Evolutionary conservation across 345 rosid genomes (phyloP), one percentile per base, ranked within the genome.

Genomic region (Gynandropsis gynandra): DNA sequence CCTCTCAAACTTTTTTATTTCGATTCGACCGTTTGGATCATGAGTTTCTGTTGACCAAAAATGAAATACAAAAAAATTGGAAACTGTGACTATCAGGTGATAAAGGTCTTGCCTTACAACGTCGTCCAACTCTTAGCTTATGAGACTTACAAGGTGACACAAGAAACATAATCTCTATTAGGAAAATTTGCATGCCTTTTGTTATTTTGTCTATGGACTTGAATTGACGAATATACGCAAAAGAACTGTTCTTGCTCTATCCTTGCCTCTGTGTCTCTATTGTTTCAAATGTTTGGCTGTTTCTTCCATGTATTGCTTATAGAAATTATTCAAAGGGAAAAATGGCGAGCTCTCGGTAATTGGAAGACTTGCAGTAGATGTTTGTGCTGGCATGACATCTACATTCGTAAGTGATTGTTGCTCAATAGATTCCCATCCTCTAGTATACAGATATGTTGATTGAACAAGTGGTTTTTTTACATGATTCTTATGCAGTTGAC

Each of bases 341-440:
- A 88, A 82, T 67, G 94, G 78, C 4, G 75, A 85, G 61, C 87
- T 92, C 61, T 77, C 95, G 24, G 80, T 90, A 58, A 53, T 85
- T 15, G 98, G 88, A 63, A 92, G 98, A 76, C 90, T 92, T 54
- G 89, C 82, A 0, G 97, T 95, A 0, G 97, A 97, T 65, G 98
- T 97, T 74, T 87, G 97, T 75, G 97, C 98, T 69, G 98, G 97
- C 75, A 92, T 92, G 95, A 85, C 98, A 9, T 92, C 98, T 52
- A 92, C 98, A 67, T 78, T 85, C 69, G 98, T 87, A 57, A 76
- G 95, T 79, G 27, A 35, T 53, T 56, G 31, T 20, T 10, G 40
- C 49, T 19, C 1, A 10, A 32, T 42, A 1, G 19, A 15, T 45
- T 24, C 29, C 2, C 29, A 24, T 24, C 29, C 29, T 18, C 58